These are phyloP conservation scores for Tolypocladium inflatum DNA, from an alignment of 2,329 filamentous ascomycete species.

Conservation along the genomic window DNA sequence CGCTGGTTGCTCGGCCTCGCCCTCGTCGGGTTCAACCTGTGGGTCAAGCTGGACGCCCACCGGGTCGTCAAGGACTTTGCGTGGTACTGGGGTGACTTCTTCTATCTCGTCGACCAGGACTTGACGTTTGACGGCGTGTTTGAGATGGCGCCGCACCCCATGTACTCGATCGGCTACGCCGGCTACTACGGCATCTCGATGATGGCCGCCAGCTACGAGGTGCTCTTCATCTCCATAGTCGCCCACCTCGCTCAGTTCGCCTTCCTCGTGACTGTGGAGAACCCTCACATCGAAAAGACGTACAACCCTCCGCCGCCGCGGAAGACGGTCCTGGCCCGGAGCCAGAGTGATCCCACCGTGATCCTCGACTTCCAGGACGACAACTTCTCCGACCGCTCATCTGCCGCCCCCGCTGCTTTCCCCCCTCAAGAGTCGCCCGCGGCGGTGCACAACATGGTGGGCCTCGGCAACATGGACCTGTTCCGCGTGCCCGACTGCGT, in stretches of 20 bases:
- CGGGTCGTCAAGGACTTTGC: constrained; percentile 97
- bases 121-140: constrained; percentile 98
- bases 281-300: constrained; percentile 94
- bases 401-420: constrained; percentile 5
- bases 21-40: constrained; percentile 88
- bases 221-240: constrained; percentile 91
- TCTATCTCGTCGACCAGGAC: constrained; percentile 96
- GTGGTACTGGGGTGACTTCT: constrained; percentile 99
- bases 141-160: constrained; percentile 96
- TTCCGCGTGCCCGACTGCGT: constrained; percentile 80
- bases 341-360: constrained; percentile 18
- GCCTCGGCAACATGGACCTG: constrained; percentile 74
- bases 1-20: constrained; percentile 73
- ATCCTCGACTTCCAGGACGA: constrained; percentile 14
- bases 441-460: constrained; percentile 74
- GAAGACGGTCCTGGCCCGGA: constrained; percentile 34
- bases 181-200: constrained; percentile 98
- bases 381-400: constrained; percentile 14
- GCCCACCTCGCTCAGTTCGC: constrained; percentile 91
- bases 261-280: constrained; percentile 87
- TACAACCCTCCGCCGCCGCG: constrained; percentile 86
- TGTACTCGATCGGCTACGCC: constrained; percentile 97
- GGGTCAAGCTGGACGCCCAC: constrained; percentile 97
- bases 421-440: constrained; percentile 37
- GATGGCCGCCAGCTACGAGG: constrained; percentile 96